Evolutionary conservation across 257 asterid species (phyloP).

Genomic region (Osmanthus fragrans): DNA sequence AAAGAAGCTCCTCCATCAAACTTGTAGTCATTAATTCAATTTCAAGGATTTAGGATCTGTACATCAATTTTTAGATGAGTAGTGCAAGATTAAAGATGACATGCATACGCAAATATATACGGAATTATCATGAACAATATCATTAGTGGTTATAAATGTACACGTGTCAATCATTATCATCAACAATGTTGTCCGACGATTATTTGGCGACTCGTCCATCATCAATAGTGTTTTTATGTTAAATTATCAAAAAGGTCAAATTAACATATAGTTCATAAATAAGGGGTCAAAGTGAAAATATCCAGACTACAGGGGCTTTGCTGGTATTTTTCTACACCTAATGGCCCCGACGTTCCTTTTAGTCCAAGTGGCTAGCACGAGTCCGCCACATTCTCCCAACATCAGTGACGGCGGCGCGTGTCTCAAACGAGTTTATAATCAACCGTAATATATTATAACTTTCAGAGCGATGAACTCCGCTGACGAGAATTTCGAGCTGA

Average conservation of each 20-base stretch:
- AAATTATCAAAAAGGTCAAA: too few species aligned
- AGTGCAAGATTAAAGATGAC: background rate
- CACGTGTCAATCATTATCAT: too few species aligned
- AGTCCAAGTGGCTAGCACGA: constrained; percentile 15
- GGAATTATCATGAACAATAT: background rate
- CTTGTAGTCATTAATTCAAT: background rate
- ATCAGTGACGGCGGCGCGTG: constrained; percentile 36
- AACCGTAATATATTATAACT: background rate
- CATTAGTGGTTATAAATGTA: too few species aligned
- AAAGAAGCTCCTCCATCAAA: background rate
- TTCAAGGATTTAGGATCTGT: background rate
- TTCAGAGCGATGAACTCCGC: constrained; percentile 41
- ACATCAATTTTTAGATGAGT: background rate
- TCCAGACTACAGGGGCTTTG: constrained; percentile 16
- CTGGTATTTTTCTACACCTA: too few species aligned
- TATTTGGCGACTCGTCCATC: too few species aligned
- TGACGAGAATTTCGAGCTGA: constrained; percentile 59
- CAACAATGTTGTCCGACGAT: too few species aligned
- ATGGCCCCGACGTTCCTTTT: constrained; percentile 14
- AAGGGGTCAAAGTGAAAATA: background rate
- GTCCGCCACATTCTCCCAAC: constrained; percentile 22
- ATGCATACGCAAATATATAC: background rate
- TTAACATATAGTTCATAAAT: background rate
- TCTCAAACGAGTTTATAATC: background rate
- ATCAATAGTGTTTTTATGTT: too few species aligned